Evolutionary conservation across 202 grass and related monocot species (phyloP).

Genomic region (Digitaria exilis): DNA sequence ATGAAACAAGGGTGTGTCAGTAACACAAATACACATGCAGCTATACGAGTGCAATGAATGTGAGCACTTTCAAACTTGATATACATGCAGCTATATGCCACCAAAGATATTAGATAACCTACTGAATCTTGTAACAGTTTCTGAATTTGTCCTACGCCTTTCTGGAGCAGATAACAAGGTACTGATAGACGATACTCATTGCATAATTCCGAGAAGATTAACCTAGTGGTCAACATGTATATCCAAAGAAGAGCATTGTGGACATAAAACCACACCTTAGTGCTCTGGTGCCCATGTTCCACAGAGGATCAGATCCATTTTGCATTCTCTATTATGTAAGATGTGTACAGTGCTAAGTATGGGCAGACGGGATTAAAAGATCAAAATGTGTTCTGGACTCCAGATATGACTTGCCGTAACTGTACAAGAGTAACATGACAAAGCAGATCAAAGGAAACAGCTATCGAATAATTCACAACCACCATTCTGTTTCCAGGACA

Average conservation of each 20-base stretch:
- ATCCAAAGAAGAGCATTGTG: background rate
- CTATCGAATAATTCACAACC: background rate
- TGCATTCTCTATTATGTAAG: conserved; percentile 12
- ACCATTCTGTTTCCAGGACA: background rate
- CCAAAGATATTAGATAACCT: background rate
- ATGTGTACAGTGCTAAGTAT: background rate
- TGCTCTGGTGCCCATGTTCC: background rate
- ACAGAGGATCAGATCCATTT: background rate
- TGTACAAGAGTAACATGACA: background rate
- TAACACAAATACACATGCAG: background rate
- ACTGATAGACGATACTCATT: background rate
- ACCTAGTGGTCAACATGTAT: background rate
- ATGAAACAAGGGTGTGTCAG: background rate
- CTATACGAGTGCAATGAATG: background rate
- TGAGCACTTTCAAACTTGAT: background rate
- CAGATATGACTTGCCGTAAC: background rate
- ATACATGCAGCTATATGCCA: background rate
- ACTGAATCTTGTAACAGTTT: background rate
- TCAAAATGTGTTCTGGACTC: background rate
- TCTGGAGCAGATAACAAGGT: background rate
- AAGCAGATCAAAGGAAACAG: background rate
- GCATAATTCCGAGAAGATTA: background rate
- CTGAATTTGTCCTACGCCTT: background rate
- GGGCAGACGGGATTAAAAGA: background rate
- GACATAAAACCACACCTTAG: background rate